Evolutionary conservation across 106 monocot genomes (phyloP).

Genomic region (Gastrodia elata): DNA sequence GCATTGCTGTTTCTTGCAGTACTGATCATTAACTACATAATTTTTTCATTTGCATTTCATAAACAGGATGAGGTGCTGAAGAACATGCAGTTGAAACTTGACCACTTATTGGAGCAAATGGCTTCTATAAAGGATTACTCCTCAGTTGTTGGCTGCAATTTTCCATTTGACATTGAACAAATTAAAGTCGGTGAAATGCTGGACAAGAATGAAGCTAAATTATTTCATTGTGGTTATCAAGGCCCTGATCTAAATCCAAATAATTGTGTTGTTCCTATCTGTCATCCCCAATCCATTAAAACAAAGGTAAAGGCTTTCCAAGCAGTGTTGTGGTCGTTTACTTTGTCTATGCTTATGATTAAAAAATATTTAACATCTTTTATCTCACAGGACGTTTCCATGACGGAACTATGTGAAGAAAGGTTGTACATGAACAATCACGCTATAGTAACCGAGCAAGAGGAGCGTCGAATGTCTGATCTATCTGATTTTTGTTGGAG

Average conservation of each 20-base stretch:
- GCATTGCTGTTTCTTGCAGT: too few species aligned
- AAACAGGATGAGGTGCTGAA: conserved; percentile 62
- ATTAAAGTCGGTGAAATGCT: conserved; percentile 3
- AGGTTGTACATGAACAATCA: conserved; percentile 16
- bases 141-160: background rate
- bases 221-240: background rate
- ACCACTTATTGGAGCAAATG: conserved; percentile 69
- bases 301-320: conserved; percentile 17
- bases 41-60: background rate
- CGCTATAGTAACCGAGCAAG: conserved; percentile 34
- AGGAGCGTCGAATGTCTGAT: conserved; percentile 91
- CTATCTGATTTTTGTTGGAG: conserved; percentile 81
- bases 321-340: background rate
- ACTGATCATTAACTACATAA: too few species aligned
- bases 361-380: background rate
- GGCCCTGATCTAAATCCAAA: conserved; percentile 15
- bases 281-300: conserved; percentile 1
- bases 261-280: conserved; percentile 18
- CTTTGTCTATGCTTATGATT: background rate
- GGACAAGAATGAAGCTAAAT: conserved; percentile 8
- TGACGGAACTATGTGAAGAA: conserved; percentile 13
- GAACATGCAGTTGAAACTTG: conserved; percentile 81
- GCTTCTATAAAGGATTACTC: conserved; percentile 23
- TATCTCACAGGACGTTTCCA: conserved; percentile 21
- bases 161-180: conserved; percentile 11